These are phyloP conservation scores for Magnolia changhungtana DNA, from an alignment of 164 flowering plant genomes.

Conservation along the genomic window DNA sequence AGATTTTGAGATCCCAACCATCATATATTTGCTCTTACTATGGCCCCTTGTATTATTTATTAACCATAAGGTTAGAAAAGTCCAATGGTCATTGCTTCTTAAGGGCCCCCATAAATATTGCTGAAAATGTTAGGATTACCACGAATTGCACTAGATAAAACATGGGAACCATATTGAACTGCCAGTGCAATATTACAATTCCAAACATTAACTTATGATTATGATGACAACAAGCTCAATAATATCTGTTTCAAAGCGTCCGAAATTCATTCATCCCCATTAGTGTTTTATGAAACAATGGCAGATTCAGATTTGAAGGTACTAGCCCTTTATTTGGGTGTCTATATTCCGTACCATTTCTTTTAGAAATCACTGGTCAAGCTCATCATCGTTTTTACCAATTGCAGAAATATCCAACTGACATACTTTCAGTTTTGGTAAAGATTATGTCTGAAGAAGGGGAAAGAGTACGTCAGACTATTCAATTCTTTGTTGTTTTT, in stretches of 20 bases:
- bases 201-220: no score
- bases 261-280: slow-evolving; percentile 94
- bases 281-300: slow-evolving; percentile 80
- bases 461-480: slow-evolving; percentile 56
- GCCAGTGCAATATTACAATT: no score
- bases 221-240: slow-evolving; percentile 75
- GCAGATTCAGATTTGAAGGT: slow-evolving; percentile 74
- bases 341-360: not conserved
- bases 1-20: no score
- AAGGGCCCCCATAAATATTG: no score
- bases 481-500: not conserved
- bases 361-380: not conserved
- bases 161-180: no score
- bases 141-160: no score
- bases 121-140: no score
- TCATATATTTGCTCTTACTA: no score
- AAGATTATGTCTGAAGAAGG: slow-evolving; percentile 98
- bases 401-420: slow-evolving; percentile 82
- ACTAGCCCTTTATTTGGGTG: not conserved
- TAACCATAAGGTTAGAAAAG: no score
- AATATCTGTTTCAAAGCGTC: slow-evolving; percentile 98
- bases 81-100: no score
- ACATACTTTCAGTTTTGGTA: slow-evolving; percentile 92
- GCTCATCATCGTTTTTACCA: not conserved
- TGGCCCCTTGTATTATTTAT: no score